These are phyloP conservation scores for Ophiostoma sp. DNA, from an alignment of 2,329 filamentous ascomycete species.

Conservation along the genomic window DNA sequence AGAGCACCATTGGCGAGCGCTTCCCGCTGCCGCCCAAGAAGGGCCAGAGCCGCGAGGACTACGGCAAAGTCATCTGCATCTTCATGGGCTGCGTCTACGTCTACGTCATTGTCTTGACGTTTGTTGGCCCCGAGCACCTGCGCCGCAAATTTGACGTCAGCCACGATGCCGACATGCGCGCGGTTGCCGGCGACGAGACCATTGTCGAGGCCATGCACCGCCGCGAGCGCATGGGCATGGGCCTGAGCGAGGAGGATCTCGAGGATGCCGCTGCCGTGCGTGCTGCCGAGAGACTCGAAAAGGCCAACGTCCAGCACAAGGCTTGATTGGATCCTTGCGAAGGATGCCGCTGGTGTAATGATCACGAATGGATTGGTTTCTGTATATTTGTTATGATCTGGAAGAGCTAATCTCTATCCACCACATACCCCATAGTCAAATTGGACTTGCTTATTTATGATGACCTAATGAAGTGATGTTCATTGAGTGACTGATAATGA, in stretches of 20 bases:
- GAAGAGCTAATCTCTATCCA: background rate
- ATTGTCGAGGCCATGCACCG: slow-evolving; percentile 28
- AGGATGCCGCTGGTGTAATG: background rate
- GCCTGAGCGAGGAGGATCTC: slow-evolving; percentile 26
- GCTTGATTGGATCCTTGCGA: background rate
- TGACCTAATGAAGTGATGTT: background rate
- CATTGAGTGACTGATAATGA: no score
- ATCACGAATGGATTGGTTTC: background rate
- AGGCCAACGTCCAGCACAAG: slow-evolving; percentile 13
- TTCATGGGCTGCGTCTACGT: slow-evolving; percentile 81
- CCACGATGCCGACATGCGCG: slow-evolving; percentile 45
- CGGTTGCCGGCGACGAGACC: slow-evolving; percentile 40
- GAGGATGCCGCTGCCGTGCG: slow-evolving; percentile 24
- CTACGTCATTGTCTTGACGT: slow-evolving; percentile 55
- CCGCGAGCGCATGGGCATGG: slow-evolving; percentile 27
- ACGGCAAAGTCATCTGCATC: slow-evolving; percentile 81
- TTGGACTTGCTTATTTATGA: background rate
- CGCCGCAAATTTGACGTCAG: slow-evolving; percentile 46
- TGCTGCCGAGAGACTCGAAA: background rate
- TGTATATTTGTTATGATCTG: slow-evolving; percentile 3
- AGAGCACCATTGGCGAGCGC: slow-evolving; percentile 65
- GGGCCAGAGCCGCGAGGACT: slow-evolving; percentile 54
- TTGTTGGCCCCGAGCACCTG: slow-evolving; percentile 56
- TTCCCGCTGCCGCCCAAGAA: slow-evolving; percentile 61
- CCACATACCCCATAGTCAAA: slow-evolving; percentile 4